Evolutionary conservation across 148 eudicot species (phyloP).

Genomic region (Camellia lanceoleosa): DNA sequence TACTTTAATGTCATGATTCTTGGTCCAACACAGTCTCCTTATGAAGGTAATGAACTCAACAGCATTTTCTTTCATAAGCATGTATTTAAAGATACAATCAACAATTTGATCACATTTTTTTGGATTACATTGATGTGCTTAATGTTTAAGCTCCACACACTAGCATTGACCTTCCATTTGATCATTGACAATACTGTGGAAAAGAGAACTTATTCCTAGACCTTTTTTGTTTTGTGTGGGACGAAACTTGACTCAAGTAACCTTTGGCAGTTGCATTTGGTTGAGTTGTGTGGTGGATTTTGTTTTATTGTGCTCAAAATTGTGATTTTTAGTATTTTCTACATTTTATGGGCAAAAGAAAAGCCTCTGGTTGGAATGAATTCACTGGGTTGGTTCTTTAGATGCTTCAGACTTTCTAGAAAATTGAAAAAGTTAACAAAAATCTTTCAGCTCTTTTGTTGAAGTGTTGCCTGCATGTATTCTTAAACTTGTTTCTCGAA

Average conservation of each 20-base stretch:
- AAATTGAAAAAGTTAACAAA: neutral
- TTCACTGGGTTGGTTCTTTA: neutral
- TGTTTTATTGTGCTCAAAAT: neutral
- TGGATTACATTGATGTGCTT: neutral
- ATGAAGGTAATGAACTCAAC: constrained; percentile 61
- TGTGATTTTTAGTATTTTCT: neutral
- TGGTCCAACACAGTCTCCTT: constrained; percentile 96
- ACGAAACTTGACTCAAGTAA: neutral
- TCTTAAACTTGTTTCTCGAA: neutral
- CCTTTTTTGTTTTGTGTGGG: neutral
- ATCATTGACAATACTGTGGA: neutral
- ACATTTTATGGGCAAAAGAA: constrained; percentile 1
- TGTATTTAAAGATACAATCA: neutral
- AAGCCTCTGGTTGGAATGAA: neutral
- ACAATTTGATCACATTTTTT: neutral
- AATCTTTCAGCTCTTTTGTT: constrained; percentile 6
- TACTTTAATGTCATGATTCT: constrained; percentile 97
- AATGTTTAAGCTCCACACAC: neutral
- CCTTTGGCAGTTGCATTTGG: neutral
- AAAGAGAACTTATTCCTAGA: neutral
- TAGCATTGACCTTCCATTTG: neutral
- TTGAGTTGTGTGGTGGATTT: neutral
- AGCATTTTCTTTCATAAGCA: neutral
- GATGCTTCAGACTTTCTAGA: neutral
- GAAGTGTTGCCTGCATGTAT: neutral